Base-by-base conservation (phyloP, 176 grass and related monocot species). In the Oryza nivara region DNA sequence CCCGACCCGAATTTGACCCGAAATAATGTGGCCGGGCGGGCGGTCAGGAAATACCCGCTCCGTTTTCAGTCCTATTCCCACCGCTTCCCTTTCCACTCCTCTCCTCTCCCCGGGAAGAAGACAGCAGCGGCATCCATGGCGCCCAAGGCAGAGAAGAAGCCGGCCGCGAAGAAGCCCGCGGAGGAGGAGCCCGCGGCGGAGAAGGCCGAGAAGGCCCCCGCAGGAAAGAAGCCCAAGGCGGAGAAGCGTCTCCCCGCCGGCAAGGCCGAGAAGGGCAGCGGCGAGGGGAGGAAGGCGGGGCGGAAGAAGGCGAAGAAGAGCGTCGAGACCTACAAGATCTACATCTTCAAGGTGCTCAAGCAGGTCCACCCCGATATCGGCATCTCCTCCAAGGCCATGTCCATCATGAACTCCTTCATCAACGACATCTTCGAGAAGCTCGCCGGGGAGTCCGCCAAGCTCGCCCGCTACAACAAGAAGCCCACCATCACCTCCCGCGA, bases 311-410 rank as follows among this genome's bases (percentile, higher is more conserved):
- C 25, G 35, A 81, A 68, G 81, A 91, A 91, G 80, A 84, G 68
- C 28, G 84, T 87, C n/a, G 88, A 93, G 88, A 90, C 92, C 1
- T 93, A 93, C 79, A 93, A 93, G 88, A 93, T 93, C 83, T 93
- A 93, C 86, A 91, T 93, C 79, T 93, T 93, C 86, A 93, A 93
- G 88, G 92, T 93, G 34, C 80, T 93, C 3, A 91, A 93, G 92
- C 88, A 93, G 83, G 92, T 93, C 5, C 92, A 93, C 88, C 92
- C 92, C 0, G 88, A 90, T 86, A 93, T 93, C 88, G 88, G 88
- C 25, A 66, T 90, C 80, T 84, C 80, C 38, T 83, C 75, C 89
- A 87, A 87, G 89, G 80, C 89, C 69, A 87, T 87, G 89, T 61
- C 78, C 74, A 83, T 23, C 86, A 94, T 97, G 94, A 97, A 97